A percentile compares a stretch with the other conserved stretches of the same genome.
These are phyloP conservation scores for Teratosphaeria gauchensis DNA, from an alignment of 2,329 filamentous ascomycete species.

Conservation along the genomic window DNA sequence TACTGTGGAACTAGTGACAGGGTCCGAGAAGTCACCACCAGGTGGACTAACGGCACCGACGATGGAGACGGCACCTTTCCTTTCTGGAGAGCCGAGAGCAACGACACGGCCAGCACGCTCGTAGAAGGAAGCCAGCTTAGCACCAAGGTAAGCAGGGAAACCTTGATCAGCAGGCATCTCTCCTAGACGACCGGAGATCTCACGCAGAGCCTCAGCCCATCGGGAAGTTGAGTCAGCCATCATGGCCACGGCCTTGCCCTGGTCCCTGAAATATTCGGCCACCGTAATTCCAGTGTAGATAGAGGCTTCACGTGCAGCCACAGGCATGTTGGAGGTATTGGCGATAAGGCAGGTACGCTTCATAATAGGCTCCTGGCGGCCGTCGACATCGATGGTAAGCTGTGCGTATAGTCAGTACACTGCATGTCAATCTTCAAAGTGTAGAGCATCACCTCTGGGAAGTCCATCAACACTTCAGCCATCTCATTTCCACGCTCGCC, in stretches of 20 bases:
- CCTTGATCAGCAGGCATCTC: constrained; percentile 99
- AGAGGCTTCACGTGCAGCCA: constrained; percentile 93
- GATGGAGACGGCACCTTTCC: constrained; percentile 88
- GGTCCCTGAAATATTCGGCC: constrained; percentile 93
- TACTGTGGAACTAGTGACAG: constrained; percentile 75
- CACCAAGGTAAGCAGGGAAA: constrained; percentile 94
- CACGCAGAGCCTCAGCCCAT: constrained; percentile 97
- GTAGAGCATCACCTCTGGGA: constrained; percentile 60
- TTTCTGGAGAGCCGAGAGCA: constrained; percentile 78
- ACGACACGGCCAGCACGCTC: constrained; percentile 87
- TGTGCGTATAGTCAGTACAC: constrained; percentile 17
- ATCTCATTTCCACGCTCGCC: constrained; percentile 98
- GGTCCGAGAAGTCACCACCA: constrained; percentile 98
- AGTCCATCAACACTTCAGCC: constrained; percentile 99
- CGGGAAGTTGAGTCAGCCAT: constrained; percentile 98
- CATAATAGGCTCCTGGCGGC: constrained; percentile 97
- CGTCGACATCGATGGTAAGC: constrained; percentile 87
- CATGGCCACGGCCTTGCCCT: constrained; percentile 97
- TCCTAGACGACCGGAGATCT: constrained; percentile 94
- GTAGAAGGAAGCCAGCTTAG: constrained; percentile 98
- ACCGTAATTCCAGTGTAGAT: constrained; percentile 97
- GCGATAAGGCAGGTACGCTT: constrained; percentile 97
- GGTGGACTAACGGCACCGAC: constrained; percentile 95
- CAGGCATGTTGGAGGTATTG: constrained; percentile 99
- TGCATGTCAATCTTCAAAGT: neutral